These are phyloP conservation scores for Skeletonema costatum DNA, from an alignment of 108 stramenopile species.

Conservation along the genomic window DNA sequence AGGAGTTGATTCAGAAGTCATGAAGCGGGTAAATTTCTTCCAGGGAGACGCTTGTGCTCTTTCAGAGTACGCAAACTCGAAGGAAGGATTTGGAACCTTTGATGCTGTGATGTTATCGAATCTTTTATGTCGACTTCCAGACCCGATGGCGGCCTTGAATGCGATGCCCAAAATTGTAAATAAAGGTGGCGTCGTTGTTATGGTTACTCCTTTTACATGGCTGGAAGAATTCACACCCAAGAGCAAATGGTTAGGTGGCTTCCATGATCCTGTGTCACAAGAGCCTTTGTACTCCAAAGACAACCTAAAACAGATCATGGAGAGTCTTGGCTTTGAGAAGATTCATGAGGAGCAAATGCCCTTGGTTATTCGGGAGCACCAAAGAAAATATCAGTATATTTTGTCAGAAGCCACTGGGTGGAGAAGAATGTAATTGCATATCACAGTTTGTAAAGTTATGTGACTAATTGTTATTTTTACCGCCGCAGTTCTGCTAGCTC, in stretches of 20 bases:
- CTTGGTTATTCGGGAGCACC: slow-evolving; percentile 93
- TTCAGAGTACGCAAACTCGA: slow-evolving; percentile 49
- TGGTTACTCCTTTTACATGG: slow-evolving; percentile 94
- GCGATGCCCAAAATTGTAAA: slow-evolving; percentile 76
- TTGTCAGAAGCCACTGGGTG: slow-evolving; percentile 91
- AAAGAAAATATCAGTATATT: slow-evolving; percentile 94
- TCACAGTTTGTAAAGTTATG: neutral
- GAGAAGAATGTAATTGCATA: slow-evolving; percentile 41
- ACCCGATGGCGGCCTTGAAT: slow-evolving; percentile 84
- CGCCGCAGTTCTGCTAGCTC: slow-evolving; percentile 11
- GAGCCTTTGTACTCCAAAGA: slow-evolving; percentile 77
- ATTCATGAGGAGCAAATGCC: slow-evolving; percentile 88
- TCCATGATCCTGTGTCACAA: slow-evolving; percentile 69
- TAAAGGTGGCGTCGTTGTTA: slow-evolving; percentile 88
- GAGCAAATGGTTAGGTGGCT: slow-evolving; percentile 84
- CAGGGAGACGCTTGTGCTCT: slow-evolving; percentile 90
- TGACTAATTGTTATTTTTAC: too few species aligned
- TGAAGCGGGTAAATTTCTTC: slow-evolving; percentile 76
- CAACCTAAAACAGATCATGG: slow-evolving; percentile 75
- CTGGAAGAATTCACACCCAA: slow-evolving; percentile 89
- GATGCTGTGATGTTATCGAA: slow-evolving; percentile 93
- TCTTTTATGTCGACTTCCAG: slow-evolving; percentile 88
- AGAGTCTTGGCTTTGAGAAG: slow-evolving; percentile 80
- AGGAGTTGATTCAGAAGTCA: slow-evolving; percentile 54
- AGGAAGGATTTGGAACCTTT: slow-evolving; percentile 67